A percentile compares a stretch with the other conserved stretches of the same genome.
These are phyloP conservation scores for Elasticomyces elasticus DNA, from an alignment of 495 filamentous ascomycete genomes.

Conservation along the genomic window DNA sequence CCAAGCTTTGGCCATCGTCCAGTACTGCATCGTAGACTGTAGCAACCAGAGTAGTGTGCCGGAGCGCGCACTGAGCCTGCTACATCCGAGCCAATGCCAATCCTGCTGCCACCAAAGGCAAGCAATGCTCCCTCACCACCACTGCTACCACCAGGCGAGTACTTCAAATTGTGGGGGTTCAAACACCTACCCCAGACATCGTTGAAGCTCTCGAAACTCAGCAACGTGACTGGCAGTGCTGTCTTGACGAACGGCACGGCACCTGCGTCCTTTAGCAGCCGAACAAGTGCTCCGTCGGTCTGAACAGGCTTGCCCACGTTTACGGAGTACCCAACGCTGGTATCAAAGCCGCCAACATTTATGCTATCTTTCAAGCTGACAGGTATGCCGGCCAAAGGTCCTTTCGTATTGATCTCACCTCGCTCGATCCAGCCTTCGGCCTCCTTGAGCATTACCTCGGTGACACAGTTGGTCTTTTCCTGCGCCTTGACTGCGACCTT, in stretches of 20 bases:
- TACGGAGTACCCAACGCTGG: conserved; percentile 69
- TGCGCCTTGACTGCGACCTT: conserved; percentile 82
- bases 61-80: conserved; percentile 84
- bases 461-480: conserved; percentile 79
- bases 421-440: conserved; percentile 67
- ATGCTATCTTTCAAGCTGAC: conserved; percentile 84
- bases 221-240: conserved; percentile 79
- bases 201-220: conserved; percentile 87
- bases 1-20: conserved; percentile 87
- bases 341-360: conserved; percentile 77
- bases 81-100: conserved; percentile 90
- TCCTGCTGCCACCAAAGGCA: conserved; percentile 75
- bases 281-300: conserved; percentile 64
- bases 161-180: conserved; percentile 74
- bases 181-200: conserved; percentile 71
- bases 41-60: conserved; percentile 86
- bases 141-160: conserved; percentile 85
- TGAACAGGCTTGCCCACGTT: conserved; percentile 54
- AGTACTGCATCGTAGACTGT: conserved; percentile 84
- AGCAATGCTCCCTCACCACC: conserved; percentile 83
- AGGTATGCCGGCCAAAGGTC: conserved; percentile 82
- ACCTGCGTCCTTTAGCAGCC: conserved; percentile 82
- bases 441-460: conserved; percentile 72
- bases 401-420: conserved; percentile 60
- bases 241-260: conserved; percentile 95